phyloP scores from a whole-genome alignment of 805 yeast genomes.

The Hanseniaspora valbyensis region DNA sequence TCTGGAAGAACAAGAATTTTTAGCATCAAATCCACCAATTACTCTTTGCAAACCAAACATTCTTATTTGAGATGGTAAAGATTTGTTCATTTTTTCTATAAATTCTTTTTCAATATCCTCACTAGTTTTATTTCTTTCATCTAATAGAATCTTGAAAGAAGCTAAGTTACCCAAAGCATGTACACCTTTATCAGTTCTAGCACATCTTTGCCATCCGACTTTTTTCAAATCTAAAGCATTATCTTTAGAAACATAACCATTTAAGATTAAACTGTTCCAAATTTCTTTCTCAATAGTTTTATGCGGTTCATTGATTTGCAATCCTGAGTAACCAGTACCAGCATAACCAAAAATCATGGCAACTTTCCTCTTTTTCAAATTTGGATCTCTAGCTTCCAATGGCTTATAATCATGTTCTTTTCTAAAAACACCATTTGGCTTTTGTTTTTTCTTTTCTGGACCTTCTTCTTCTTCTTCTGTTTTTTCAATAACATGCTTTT shows the following conservation, averaged over 20 bases:
- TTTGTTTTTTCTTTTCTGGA: conserved; percentile 17
- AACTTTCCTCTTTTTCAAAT: conserved; percentile 73
- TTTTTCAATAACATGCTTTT: conserved; percentile 20
- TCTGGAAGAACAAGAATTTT: conserved; percentile 92
- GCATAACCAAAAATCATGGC: conserved; percentile 89
- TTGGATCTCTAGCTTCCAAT: conserved; percentile 54
- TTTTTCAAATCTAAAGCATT: conserved; percentile 83
- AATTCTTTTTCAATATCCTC: conserved; percentile 42
- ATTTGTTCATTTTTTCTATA: conserved; percentile 57
- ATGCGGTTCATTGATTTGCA: conserved; percentile 83
- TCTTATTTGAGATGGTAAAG: conserved; percentile 75
- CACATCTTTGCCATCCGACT: conserved; percentile 76
- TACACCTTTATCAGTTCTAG: conserved; percentile 89
- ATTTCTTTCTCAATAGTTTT: conserved; percentile 85
- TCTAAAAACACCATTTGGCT: conserved; percentile 14
- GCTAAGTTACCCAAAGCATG: conserved; percentile 95
- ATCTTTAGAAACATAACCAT: conserved; percentile 80
- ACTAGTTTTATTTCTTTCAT: conserved; percentile 31
- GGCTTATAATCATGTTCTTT: conserved; percentile 21
- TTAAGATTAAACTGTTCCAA: conserved; percentile 68
- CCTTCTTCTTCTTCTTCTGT: conserved; percentile 16
- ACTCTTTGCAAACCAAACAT: conserved; percentile 89
- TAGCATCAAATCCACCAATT: conserved; percentile 84
- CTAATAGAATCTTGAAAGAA: conserved; percentile 71
- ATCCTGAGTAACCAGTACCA: conserved; percentile 93